Conservation (phyloP, 805 yeast genomes). For the Cyberlindnera amylophila region DNA sequence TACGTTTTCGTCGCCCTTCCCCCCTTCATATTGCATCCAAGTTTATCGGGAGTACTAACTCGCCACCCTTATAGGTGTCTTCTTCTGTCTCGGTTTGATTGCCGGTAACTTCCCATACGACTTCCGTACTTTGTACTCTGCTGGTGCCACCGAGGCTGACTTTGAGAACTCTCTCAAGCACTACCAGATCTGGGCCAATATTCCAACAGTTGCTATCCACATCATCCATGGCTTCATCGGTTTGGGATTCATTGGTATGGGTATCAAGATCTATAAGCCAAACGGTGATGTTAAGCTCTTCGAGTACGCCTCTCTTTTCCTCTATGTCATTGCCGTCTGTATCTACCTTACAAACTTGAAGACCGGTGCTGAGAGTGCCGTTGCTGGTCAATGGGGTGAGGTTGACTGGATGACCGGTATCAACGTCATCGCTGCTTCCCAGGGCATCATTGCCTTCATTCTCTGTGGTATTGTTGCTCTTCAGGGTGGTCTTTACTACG, state of each 20-base stretch:
- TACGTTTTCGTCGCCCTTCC: slow-evolving; percentile 6
- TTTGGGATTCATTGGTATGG: slow-evolving; percentile 68
- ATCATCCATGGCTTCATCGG: slow-evolving; percentile 57
- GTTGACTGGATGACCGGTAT: slow-evolving; percentile 82
- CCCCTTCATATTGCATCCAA: background rate
- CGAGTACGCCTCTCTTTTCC: slow-evolving; percentile 83
- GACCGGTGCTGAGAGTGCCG: slow-evolving; percentile 69
- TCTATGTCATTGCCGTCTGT: slow-evolving; percentile 67
- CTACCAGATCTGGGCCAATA: slow-evolving; percentile 67
- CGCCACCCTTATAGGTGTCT: slow-evolving; percentile 40
- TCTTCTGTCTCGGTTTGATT: slow-evolving; percentile 77
- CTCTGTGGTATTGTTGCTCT: slow-evolving; percentile 76
- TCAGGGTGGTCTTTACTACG: slow-evolving; percentile 88
- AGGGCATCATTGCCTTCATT: slow-evolving; percentile 66
- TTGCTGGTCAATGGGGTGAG: slow-evolving; percentile 87
- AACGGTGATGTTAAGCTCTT: slow-evolving; percentile 77
- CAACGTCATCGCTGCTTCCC: slow-evolving; percentile 88
- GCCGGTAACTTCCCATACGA: slow-evolving; percentile 83
- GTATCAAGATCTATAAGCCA: slow-evolving; percentile 84
- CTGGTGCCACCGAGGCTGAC: slow-evolving; percentile 45
- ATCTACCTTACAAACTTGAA: slow-evolving; percentile 84
- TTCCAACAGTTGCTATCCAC: slow-evolving; percentile 57
- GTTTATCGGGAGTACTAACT: too few relatives aligned
- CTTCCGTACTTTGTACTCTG: slow-evolving; percentile 64
- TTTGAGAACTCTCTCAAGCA: slow-evolving; percentile 65